Conservation (phyloP, 495 filamentous ascomycete species). For the Penicillium cinerascens region DNA sequence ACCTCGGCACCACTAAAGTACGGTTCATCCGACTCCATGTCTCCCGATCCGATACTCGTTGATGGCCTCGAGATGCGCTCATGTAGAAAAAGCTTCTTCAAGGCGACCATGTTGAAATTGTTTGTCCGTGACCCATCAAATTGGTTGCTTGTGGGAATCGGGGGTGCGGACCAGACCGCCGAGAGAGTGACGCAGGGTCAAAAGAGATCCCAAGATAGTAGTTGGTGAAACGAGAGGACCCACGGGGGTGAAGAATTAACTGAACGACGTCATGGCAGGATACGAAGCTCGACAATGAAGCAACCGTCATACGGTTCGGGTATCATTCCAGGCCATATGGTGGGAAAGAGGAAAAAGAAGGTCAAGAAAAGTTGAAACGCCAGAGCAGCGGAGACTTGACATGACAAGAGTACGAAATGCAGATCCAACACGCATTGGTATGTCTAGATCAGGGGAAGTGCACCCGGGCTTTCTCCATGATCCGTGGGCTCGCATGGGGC, state of each 20-base stretch:
- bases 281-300: slow-evolving; percentile 7
- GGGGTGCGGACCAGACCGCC: slow-evolving; percentile 1
- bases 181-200: slow-evolving; percentile 1
- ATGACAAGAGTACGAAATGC: slow-evolving; percentile 14
- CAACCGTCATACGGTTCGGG: slow-evolving; percentile 15
- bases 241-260: slow-evolving; percentile 14
- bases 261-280: slow-evolving; percentile 19
- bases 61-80: slow-evolving; percentile 22
- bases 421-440: slow-evolving; percentile 22
- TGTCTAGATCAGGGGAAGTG: slow-evolving; percentile 27
- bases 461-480: slow-evolving; percentile 24
- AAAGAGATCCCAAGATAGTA: slow-evolving; percentile 11
- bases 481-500: slow-evolving; percentile 20
- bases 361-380: slow-evolving; percentile 6
- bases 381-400: slow-evolving; percentile 11
- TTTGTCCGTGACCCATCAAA: slow-evolving; percentile 1
- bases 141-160: neutral
- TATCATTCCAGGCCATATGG: slow-evolving; percentile 7
- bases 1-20: slow-evolving; percentile 9
- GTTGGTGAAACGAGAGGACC: slow-evolving; percentile 17
- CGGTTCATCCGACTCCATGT: slow-evolving; percentile 1
- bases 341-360: slow-evolving; percentile 1
- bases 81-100: slow-evolving; percentile 37
- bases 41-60: slow-evolving; percentile 7
- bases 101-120: slow-evolving; percentile 31